Evolutionary conservation across 768 basidiomycete species (phyloP).

Genomic region (Coprinellus micaceus): DNA sequence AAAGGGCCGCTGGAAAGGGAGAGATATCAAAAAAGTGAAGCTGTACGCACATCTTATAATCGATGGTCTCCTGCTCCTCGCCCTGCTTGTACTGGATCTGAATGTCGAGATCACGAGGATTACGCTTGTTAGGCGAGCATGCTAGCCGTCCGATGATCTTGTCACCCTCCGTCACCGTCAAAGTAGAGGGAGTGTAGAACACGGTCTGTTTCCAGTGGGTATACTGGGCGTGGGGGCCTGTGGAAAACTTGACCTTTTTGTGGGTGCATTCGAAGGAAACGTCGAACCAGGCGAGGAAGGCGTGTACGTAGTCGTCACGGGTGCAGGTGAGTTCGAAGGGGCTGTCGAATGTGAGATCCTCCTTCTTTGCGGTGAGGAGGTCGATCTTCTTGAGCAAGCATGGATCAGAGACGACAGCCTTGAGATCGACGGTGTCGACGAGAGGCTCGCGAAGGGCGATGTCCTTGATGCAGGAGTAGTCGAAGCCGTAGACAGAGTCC

Average conservation of each 20-base stretch:
- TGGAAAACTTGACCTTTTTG: slow-evolving; percentile 93
- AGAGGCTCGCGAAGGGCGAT: slow-evolving; percentile 95
- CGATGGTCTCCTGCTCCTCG: slow-evolving; percentile 38
- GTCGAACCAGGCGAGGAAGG: slow-evolving; percentile 99
- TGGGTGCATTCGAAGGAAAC: slow-evolving; percentile 93
- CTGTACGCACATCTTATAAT: slow-evolving; percentile 84
- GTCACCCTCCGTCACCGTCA: slow-evolving; percentile 69
- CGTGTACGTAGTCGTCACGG: slow-evolving; percentile 92
- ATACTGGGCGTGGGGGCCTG: slow-evolving; percentile 95
- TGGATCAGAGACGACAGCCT: slow-evolving; percentile 91
- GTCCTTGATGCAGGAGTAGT: slow-evolving; percentile 99
- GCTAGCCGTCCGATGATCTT: slow-evolving; percentile 65
- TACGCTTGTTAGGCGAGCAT: slow-evolving; percentile 87
- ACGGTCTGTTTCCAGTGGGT: slow-evolving; percentile 99
- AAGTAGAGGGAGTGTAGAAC: slow-evolving; percentile 86
- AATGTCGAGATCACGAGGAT: slow-evolving; percentile 96
- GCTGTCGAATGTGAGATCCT: slow-evolving; percentile 84
- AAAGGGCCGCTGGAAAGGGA: background rate
- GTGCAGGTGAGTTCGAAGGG: slow-evolving; percentile 79
- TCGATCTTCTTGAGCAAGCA: slow-evolving; percentile 81
- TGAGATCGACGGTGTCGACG: slow-evolving; percentile 98
- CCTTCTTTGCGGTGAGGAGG: slow-evolving; percentile 87
- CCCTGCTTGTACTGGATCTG: slow-evolving; percentile 62
- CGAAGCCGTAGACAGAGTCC: slow-evolving; percentile 99
- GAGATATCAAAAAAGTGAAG: slow-evolving; percentile 24